These are phyloP conservation scores for Salix dunnii DNA, from an alignment of 345 rosid species.

Conservation along the genomic window DNA sequence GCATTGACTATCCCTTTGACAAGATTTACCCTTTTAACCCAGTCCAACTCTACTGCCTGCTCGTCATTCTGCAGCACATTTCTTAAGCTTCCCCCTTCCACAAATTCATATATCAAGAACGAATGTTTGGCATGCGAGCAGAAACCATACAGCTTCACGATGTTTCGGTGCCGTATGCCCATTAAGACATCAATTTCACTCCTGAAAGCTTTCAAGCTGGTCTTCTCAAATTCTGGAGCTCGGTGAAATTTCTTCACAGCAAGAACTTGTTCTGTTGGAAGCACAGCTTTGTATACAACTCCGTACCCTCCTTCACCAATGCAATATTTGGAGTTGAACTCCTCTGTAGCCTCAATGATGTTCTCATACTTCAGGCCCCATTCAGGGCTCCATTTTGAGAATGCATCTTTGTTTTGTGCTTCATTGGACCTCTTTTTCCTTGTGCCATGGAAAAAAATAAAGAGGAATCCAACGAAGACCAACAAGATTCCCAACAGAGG, in stretches of 20 bases:
- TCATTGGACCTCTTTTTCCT: too few species aligned
- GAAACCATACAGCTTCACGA: conserved; percentile 12
- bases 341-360: conserved; percentile 5
- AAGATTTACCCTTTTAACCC: conserved; percentile 9
- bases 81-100: conserved; percentile 12
- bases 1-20: conserved; percentile 12
- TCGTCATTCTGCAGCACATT: not conserved
- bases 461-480: too few species aligned
- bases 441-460: too few species aligned
- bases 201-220: not conserved
- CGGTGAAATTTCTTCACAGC: conserved; percentile 20
- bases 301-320: conserved; percentile 10
- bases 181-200: not conserved
- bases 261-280: not conserved
- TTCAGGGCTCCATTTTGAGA: too few species aligned
- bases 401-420: too few species aligned
- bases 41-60: not conserved
- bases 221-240: not conserved
- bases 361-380: not conserved
- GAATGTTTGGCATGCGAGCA: not conserved
- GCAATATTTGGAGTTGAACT: conserved; percentile 10
- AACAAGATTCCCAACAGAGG: not conserved
- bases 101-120: not conserved
- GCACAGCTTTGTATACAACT: conserved; percentile 10
- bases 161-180: conserved; percentile 1